These are phyloP conservation scores for Waltergamsia citrina DNA, from an alignment of 2,329 filamentous ascomycete genomes.

Conservation along the genomic window DNA sequence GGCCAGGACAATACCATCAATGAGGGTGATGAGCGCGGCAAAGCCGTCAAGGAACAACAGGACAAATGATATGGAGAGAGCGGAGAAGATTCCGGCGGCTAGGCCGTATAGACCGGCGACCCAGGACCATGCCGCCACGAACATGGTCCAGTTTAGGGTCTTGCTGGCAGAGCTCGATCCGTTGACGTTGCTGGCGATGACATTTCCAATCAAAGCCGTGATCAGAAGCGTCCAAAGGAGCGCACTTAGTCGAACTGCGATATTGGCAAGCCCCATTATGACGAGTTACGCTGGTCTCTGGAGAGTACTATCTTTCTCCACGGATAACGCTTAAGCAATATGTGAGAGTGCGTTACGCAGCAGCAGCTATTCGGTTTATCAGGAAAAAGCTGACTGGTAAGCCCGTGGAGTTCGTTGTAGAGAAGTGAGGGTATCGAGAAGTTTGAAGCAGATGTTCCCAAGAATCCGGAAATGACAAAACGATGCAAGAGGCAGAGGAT, in stretches of 20 bases:
- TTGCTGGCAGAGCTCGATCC: conserved; percentile 30
- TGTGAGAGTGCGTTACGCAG: no score
- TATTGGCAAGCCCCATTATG: no score
- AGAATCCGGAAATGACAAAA: no score
- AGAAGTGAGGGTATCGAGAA: no score
- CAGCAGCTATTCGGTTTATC: no score
- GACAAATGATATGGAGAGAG: conserved; percentile 40
- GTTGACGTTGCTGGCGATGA: conserved; percentile 40
- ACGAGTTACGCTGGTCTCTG: no score
- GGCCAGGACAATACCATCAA: conserved; percentile 60
- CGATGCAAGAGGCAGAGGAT: no score
- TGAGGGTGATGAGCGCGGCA: conserved; percentile 60
- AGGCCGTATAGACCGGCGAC: conserved; percentile 55
- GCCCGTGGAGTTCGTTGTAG: no score
- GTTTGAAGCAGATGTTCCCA: no score
- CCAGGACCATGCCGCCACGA: conserved; percentile 58
- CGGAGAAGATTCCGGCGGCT: conserved; percentile 41
- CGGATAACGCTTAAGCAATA: no score
- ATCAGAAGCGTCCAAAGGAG: conserved; percentile 42
- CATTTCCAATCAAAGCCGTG: conserved; percentile 48
- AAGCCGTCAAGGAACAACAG: conserved; percentile 47
- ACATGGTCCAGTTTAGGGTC: conserved; percentile 59
- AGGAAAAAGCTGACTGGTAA: no score
- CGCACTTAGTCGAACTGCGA: conserved; percentile 37
- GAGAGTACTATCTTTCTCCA: no score